These are phyloP conservation scores for Metarhizium guizhouense DNA, from an alignment of 2,329 filamentous ascomycete species.

Conservation along the genomic window DNA sequence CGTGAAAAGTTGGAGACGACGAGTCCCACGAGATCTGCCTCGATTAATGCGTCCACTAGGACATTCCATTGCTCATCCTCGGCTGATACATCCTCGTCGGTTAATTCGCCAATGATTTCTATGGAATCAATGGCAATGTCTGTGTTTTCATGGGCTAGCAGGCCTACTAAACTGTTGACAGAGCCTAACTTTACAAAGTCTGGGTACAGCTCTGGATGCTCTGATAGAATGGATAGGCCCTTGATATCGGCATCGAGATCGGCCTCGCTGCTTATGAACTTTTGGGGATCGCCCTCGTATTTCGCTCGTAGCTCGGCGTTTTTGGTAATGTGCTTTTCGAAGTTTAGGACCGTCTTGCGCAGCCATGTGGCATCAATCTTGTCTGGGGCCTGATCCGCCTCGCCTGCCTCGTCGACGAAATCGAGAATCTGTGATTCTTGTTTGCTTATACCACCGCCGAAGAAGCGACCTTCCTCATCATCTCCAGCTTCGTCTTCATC, in stretches of 20 bases:
- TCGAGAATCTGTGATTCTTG: conserved; percentile 78
- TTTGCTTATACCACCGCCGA: conserved; percentile 79
- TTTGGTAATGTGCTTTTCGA: conserved; percentile 84
- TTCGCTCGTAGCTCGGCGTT: conserved; percentile 85
- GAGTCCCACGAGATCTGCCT: conserved; percentile 64
- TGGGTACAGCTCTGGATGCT: conserved; percentile 74
- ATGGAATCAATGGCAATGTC: conserved; percentile 91
- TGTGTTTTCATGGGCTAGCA: conserved; percentile 91
- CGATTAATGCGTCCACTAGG: conserved; percentile 58
- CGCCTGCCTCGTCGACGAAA: conserved; percentile 57
- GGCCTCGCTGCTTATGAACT: conserved; percentile 79
- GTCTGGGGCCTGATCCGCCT: conserved; percentile 42
- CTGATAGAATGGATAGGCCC: conserved; percentile 72
- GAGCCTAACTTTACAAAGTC: conserved; percentile 73
- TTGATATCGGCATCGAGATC: conserved; percentile 88
- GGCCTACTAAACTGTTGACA: conserved; percentile 62
- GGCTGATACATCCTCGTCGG: conserved; percentile 83
- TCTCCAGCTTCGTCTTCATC: conserved; percentile 49
- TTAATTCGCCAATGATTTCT: conserved; percentile 83
- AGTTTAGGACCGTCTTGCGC: conserved; percentile 67
- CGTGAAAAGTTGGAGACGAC: conserved; percentile 70
- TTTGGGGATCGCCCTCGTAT: conserved; percentile 69
- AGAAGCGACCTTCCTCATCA: conserved; percentile 92
- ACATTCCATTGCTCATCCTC: conserved; percentile 72
- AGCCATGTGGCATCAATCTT: conserved; percentile 81